Evolutionary conservation across 2,329 filamentous ascomycete genomes (phyloP).

Genomic region (Phialocephala sp.): DNA sequence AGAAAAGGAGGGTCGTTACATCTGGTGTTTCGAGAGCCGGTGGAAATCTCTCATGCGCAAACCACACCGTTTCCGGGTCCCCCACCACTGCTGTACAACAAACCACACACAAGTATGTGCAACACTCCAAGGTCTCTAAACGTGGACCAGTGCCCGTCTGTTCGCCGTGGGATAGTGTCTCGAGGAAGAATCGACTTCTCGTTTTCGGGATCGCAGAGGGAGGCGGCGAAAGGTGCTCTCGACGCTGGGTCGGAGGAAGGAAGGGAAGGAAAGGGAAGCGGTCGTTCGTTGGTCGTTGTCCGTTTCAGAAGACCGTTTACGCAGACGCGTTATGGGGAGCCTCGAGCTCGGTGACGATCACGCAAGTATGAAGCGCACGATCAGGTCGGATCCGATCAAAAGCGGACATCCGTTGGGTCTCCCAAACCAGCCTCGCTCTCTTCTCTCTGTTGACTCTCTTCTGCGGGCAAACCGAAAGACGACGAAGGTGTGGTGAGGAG

Average conservation of each 20-base stretch:
- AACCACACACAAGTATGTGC: constrained; percentile 16
- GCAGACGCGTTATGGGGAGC: constrained; percentile 24
- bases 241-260: constrained; percentile 19
- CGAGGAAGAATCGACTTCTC: constrained; percentile 3
- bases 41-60: constrained; percentile 38
- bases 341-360: constrained; percentile 37
- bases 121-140: constrained; percentile 19
- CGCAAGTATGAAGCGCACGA: constrained; percentile 34
- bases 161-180: constrained; percentile 15
- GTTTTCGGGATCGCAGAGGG: background rate
- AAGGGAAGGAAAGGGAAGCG: background rate
- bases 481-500: constrained; percentile 7
- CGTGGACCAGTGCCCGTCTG: constrained; percentile 16
- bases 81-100: constrained; percentile 14
- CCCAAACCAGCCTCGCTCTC: background rate
- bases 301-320: constrained; percentile 32
- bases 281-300: constrained; percentile 15
- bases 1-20: constrained; percentile 36
- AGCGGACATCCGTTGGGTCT: background rate
- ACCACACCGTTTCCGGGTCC: constrained; percentile 23
- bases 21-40: constrained; percentile 41
- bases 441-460: background rate
- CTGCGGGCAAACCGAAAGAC: background rate
- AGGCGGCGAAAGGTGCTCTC: constrained; percentile 22
- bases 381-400: constrained; percentile 2